Percentiles rank a stretch among this genome's conserved stretches.
Conservation (phyloP, 805 yeast genomes). For the Myxozyma melibiosi region DNA sequence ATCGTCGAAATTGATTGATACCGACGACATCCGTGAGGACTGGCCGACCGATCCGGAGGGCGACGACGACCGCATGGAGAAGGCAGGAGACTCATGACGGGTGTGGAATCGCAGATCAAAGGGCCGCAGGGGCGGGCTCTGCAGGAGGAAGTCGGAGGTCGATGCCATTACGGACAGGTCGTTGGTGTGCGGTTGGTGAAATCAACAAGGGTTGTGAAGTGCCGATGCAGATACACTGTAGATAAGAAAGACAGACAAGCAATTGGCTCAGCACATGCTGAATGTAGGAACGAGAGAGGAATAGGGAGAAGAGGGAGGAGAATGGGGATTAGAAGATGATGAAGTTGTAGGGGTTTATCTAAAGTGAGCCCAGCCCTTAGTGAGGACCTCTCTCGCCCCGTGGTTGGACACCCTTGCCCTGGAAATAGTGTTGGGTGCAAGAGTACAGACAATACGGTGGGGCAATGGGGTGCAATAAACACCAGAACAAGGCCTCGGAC, state of each 20-base stretch:
- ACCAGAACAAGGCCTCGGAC: conserved; percentile 7
- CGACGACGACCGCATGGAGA: conserved; percentile 28
- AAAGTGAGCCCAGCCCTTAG: too few species aligned
- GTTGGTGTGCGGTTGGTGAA: neutral
- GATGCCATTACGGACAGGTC: conserved; percentile 13
- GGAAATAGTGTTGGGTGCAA: neutral
- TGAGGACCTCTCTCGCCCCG: neutral
- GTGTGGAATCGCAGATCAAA: conserved; percentile 33
- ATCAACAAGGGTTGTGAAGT: neutral
- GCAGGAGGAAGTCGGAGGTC: conserved; percentile 21
- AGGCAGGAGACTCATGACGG: conserved; percentile 30
- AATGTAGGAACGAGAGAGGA: neutral
- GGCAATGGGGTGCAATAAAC: neutral
- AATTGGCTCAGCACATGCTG: neutral
- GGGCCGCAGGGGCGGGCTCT: conserved; percentile 29
- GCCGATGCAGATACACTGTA: neutral
- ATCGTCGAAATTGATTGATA: conserved; percentile 26
- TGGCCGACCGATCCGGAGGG: conserved; percentile 25
- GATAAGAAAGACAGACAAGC: too few species aligned
- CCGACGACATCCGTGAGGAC: conserved; percentile 30
- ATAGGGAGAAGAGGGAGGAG: too few species aligned
- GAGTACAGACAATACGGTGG: neutral
- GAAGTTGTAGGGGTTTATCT: too few species aligned
- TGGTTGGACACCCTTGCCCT: neutral
- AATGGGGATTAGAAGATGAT: too few species aligned